These are phyloP conservation scores for Monilinia aucupariae DNA, from an alignment of 2,329 filamentous ascomycete species.

Conservation along the genomic window DNA sequence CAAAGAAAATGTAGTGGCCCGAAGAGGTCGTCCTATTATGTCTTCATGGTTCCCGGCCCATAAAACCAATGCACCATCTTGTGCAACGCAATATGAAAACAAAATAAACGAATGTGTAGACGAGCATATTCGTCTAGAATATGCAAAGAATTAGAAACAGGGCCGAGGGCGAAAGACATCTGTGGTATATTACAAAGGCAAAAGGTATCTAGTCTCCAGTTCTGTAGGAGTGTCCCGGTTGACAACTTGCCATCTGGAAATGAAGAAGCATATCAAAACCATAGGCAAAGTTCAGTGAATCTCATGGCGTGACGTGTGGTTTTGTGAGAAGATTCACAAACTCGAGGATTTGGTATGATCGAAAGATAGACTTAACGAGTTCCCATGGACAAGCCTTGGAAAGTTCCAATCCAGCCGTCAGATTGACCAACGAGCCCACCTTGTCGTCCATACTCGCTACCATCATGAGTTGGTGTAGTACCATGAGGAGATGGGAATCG, in stretches of 20 bases:
- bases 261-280: conserved; percentile 1
- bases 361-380: conserved; percentile 26
- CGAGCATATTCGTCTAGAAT: conserved; percentile 6
- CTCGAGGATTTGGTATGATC: neutral
- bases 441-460: conserved; percentile 41
- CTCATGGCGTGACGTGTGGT: neutral
- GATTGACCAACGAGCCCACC: conserved; percentile 36
- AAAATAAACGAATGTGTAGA: conserved; percentile 8
- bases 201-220: conserved; percentile 6
- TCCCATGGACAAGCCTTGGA: conserved; percentile 69
- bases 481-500: conserved; percentile 43
- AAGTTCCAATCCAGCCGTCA: conserved; percentile 55
- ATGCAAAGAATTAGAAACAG: conserved; percentile 4
- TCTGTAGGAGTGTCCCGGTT: conserved; percentile 1
- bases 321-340: neutral
- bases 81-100: neutral
- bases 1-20: conserved; percentile 2
- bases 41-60: conserved; percentile 7
- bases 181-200: conserved; percentile 17
- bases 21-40: neutral
- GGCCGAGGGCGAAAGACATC: neutral
- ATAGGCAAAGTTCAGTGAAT: neutral
- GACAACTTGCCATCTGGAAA: neutral
- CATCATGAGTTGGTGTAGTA: conserved; percentile 37
- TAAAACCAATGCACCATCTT: neutral